Percentiles rank a stretch among this genome's conserved stretches.
phyloP scores from a whole-genome alignment of 1,284 basidiomycete genomes.

The Naganishia albida region DNA sequence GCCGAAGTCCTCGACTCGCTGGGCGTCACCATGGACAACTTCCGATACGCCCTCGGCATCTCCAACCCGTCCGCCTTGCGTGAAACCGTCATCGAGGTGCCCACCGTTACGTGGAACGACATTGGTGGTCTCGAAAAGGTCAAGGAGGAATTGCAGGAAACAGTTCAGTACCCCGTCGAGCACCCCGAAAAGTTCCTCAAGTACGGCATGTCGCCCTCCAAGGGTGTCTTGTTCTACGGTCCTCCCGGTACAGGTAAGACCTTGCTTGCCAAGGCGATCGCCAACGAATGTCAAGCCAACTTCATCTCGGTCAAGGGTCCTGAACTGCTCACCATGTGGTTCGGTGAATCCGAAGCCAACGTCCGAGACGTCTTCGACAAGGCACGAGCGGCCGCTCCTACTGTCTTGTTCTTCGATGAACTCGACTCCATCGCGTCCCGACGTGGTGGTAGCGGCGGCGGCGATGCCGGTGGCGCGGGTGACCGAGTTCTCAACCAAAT shows the following conservation, averaged over 20 bases:
- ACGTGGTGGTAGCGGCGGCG: slow-evolving; percentile 75
- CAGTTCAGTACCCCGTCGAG: slow-evolving; percentile 98
- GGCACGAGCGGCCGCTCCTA: slow-evolving; percentile 94
- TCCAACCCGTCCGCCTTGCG: slow-evolving; percentile 96
- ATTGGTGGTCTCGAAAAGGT: slow-evolving; percentile 99
- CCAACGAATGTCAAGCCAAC: slow-evolving; percentile 99
- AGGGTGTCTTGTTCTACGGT: slow-evolving; percentile 97
- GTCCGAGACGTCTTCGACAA: slow-evolving; percentile 99
- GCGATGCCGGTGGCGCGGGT: slow-evolving; percentile 88
- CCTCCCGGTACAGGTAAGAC: slow-evolving; percentile 98
- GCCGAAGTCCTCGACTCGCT: slow-evolving; percentile 94
- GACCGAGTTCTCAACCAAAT: slow-evolving; percentile 76
- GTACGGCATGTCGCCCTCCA: slow-evolving; percentile 98
- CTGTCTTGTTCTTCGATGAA: slow-evolving; percentile 96
- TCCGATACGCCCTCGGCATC: slow-evolving; percentile 90
- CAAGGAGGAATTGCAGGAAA: slow-evolving; percentile 98
- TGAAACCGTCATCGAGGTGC: slow-evolving; percentile 94
- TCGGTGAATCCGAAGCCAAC: slow-evolving; percentile 99
- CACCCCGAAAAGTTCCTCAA: slow-evolving; percentile 99
- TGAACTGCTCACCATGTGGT: slow-evolving; percentile 99
- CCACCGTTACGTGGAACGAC: slow-evolving; percentile 97
- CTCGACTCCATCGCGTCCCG: slow-evolving; percentile 98
- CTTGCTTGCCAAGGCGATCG: slow-evolving; percentile 92
- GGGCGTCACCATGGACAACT: slow-evolving; percentile 97
- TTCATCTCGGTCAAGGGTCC: slow-evolving; percentile 69